Percentiles rank a stretch among this genome's conserved stretches.
Evolutionary conservation across 2,329 filamentous ascomycete species (phyloP).

Genomic region (Nothophaeocryptopus gaeumannii): DNA sequence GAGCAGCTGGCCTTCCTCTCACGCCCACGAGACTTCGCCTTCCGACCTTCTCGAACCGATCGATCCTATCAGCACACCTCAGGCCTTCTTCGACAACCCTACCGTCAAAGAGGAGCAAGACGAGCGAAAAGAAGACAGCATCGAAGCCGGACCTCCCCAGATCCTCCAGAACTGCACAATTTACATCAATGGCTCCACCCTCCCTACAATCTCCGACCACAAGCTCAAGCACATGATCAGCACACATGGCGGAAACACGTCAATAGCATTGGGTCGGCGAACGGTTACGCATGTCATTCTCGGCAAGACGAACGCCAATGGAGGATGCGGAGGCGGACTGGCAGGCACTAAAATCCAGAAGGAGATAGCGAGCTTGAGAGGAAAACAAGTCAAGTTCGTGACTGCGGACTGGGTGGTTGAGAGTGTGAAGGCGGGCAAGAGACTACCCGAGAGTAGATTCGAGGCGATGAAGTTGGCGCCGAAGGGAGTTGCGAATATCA

Average conservation of each 20-base stretch:
- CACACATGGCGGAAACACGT: constrained; percentile 69
- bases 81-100: background rate
- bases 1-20: constrained; percentile 32
- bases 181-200: constrained; percentile 85
- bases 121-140: background rate
- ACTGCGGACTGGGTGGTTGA: constrained; percentile 83
- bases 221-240: constrained; percentile 75
- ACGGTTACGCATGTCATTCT: constrained; percentile 84
- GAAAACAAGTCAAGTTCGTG: constrained; percentile 73
- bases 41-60: constrained; percentile 31
- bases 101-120: constrained; percentile 1
- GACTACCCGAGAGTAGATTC: constrained; percentile 73
- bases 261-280: constrained; percentile 67
- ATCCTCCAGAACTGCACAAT: constrained; percentile 65
- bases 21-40: constrained; percentile 28
- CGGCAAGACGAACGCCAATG: constrained; percentile 53
- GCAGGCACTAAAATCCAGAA: constrained; percentile 75
- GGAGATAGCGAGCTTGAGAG: constrained; percentile 67
- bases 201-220: constrained; percentile 76
- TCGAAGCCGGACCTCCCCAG: constrained; percentile 20
- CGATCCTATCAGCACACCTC: constrained; percentile 3
- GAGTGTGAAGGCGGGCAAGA: constrained; percentile 71
- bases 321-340: constrained; percentile 66
- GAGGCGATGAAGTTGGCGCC: constrained; percentile 60
- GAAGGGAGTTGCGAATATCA: constrained; percentile 64